A percentile compares a stretch with the other conserved stretches of the same genome.
Evolutionary conservation across 257 asterid genomes (phyloP).

Genomic region (Nyctanthes arbortristis): DNA sequence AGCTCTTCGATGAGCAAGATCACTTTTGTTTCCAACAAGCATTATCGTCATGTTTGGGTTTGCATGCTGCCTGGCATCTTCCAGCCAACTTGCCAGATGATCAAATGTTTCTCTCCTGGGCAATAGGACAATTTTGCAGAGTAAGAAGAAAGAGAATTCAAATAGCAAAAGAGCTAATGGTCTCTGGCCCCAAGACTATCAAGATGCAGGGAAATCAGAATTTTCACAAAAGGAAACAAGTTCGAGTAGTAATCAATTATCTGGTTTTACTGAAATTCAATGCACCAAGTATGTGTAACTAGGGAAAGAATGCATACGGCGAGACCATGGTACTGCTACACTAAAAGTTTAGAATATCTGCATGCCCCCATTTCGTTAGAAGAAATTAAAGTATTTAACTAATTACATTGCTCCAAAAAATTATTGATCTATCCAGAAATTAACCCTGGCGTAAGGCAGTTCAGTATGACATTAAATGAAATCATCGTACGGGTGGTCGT

Average conservation of each 20-base stretch:
- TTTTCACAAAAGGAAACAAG: too few species aligned
- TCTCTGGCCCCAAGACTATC: too few species aligned
- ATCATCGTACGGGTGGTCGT: background rate
- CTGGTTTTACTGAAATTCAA: too few species aligned
- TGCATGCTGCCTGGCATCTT: constrained; percentile 83
- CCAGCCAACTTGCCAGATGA: too few species aligned
- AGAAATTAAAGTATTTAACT: background rate
- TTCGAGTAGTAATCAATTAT: too few species aligned
- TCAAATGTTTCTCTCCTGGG: constrained; percentile 73
- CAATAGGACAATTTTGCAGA: background rate
- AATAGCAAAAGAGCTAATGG: constrained; percentile 5
- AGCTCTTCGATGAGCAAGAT: constrained; percentile 71
- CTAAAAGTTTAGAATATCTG: background rate
- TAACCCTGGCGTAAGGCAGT: background rate
- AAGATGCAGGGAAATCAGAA: too few species aligned
- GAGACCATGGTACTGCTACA: too few species aligned
- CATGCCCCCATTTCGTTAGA: background rate
- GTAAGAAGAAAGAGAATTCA: background rate
- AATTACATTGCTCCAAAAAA: background rate
- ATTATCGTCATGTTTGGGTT: constrained; percentile 74
- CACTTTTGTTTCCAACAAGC: constrained; percentile 76
- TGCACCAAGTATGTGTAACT: background rate
- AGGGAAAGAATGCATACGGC: background rate
- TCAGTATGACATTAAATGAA: background rate
- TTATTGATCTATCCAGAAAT: background rate